Conservation (phyloP, 2,329 filamentous ascomycete species). For the Zymoseptoria tritici region DNA sequence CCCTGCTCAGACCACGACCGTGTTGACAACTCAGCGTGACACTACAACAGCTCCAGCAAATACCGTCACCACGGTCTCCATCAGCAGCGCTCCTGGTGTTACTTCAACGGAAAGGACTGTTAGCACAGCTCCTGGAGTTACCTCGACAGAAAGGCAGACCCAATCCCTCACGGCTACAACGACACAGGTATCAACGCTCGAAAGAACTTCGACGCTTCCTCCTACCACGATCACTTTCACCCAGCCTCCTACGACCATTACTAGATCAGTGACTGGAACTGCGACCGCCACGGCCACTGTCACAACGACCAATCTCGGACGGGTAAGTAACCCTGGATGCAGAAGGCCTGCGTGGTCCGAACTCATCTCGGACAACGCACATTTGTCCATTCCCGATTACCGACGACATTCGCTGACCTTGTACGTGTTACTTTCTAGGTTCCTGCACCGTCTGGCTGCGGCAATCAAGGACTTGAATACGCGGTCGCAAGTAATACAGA, state of each 20-base stretch:
- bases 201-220: background rate
- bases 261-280: background rate
- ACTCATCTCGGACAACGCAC: no score
- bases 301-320: background rate
- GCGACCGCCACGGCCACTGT: background rate
- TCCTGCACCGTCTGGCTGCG: background rate
- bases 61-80: background rate
- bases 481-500: background rate
- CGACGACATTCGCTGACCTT: no score
- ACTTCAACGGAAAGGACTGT: background rate
- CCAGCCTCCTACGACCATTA: background rate
- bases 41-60: background rate
- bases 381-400: no score
- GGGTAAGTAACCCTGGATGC: background rate
- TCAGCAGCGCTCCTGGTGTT: background rate
- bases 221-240: no score
- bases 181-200: background rate
- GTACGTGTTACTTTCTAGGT: no score
- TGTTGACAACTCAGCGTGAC: background rate
- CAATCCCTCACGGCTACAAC: background rate
- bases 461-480: background rate
- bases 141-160: background rate
- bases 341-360: no score
- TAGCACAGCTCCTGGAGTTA: background rate
- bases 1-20: no score